Evolutionary conservation across 1,284 basidiomycete genomes (phyloP).

Genomic region (Xanthoconium separans): DNA sequence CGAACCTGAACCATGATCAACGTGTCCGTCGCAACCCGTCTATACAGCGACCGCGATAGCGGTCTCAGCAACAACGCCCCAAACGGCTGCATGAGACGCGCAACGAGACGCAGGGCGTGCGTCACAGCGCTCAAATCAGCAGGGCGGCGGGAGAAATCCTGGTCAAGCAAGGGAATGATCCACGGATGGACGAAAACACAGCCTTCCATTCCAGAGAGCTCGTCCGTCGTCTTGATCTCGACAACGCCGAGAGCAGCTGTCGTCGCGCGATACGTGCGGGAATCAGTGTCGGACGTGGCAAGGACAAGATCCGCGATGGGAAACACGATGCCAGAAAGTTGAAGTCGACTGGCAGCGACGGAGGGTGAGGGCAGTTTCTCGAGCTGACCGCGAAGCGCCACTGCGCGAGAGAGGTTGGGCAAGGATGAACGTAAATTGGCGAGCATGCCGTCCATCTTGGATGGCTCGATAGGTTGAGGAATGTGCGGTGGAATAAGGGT

Average conservation of each 20-base stretch:
- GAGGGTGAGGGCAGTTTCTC: too few species aligned
- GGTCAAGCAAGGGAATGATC: neutral
- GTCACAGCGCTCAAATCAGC: neutral
- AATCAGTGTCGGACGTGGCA: neutral
- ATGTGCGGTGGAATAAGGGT: too few species aligned
- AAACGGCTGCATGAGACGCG: neutral
- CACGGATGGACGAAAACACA: neutral
- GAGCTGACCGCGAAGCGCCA: too few species aligned
- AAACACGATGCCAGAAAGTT: too few species aligned
- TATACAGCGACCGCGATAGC: neutral
- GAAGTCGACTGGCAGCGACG: too few species aligned
- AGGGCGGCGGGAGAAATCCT: neutral
- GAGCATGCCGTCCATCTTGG: too few species aligned
- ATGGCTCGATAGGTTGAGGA: too few species aligned
- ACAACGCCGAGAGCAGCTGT: neutral
- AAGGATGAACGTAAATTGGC: too few species aligned
- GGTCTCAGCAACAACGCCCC: neutral
- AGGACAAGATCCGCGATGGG: too few species aligned
- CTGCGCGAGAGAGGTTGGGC: too few species aligned
- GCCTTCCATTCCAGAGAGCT: neutral
- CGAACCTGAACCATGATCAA: neutral
- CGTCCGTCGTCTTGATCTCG: neutral
- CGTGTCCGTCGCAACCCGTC: neutral
- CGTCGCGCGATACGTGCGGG: neutral
- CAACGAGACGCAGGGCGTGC: neutral